Evolutionary conservation across 352 stramenopile species (phyloP).

Genomic region (Pythium plurisporium): DNA sequence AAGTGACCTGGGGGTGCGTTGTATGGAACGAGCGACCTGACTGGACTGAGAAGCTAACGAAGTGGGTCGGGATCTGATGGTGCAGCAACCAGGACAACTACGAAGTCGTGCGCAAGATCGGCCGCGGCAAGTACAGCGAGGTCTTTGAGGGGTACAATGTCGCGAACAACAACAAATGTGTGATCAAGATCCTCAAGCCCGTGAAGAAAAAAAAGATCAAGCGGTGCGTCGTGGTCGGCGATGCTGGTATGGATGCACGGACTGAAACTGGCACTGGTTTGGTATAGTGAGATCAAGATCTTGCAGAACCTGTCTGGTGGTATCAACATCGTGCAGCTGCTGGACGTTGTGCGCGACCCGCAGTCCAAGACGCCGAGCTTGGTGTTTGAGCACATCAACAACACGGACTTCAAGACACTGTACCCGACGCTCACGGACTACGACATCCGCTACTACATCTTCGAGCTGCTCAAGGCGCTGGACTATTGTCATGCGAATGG

Average conservation of each 20-base stretch:
- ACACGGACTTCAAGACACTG: conserved; percentile 99
- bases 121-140: conserved; percentile 98
- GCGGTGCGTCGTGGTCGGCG: conserved; percentile 39
- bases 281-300: conserved; percentile 97
- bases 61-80: too few species aligned
- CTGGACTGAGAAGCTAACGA: too few species aligned
- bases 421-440: conserved; percentile 98
- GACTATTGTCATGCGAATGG: conserved; percentile 99
- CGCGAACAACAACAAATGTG: conserved; percentile 94
- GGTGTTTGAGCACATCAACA: conserved; percentile 99
- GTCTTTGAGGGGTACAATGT: conserved; percentile 98
- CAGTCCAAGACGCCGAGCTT: conserved; percentile 98
- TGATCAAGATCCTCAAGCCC: conserved; percentile 99
- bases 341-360: conserved; percentile 98
- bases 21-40: too few species aligned
- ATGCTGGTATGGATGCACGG: neutral
- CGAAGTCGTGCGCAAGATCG: conserved; percentile 99
- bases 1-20: conserved; percentile 92
- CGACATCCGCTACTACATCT: conserved; percentile 99
- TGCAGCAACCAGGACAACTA: conserved; percentile 96
- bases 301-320: conserved; percentile 98
- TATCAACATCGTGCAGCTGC: conserved; percentile 98
- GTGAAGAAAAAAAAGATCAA: conserved; percentile 99
- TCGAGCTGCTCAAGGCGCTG: conserved; percentile 93
- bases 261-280: neutral